Conservation (phyloP, 192 early-diverging fungal species). For the Gonapodya prolifera region DNA sequence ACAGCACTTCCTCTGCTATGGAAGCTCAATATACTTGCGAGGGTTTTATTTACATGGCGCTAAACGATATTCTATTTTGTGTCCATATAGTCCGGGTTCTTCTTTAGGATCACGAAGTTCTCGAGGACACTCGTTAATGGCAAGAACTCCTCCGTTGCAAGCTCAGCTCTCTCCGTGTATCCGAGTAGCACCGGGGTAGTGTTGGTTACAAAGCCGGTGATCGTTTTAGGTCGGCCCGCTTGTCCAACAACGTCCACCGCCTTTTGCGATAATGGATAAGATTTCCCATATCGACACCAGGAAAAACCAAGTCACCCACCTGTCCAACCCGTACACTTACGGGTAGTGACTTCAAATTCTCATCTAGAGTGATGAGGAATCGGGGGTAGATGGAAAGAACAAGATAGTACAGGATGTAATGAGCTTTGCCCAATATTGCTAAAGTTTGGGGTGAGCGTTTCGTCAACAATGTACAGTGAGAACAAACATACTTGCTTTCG, state of each 20-base stretch:
- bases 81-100: slow-evolving; percentile 65
- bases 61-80: no score
- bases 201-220: slow-evolving; percentile 98
- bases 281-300: background rate
- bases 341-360: slow-evolving; percentile 64
- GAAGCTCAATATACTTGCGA: no score
- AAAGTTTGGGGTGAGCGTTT: background rate
- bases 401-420: slow-evolving; percentile 89
- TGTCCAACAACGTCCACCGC: slow-evolving; percentile 99
- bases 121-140: slow-evolving; percentile 75
- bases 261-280: background rate
- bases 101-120: slow-evolving; percentile 89
- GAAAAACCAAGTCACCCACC: background rate
- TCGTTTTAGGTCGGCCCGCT: slow-evolving; percentile 95
- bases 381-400: slow-evolving; percentile 93
- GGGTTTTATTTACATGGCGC: no score
- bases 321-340: slow-evolving; percentile 94
- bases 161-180: slow-evolving; percentile 91
- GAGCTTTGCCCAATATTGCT: slow-evolving; percentile 79
- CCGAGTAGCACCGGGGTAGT: slow-evolving; percentile 92
- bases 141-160: slow-evolving; percentile 96
- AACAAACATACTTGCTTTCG: slow-evolving; percentile 59
- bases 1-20: no score
- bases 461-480: background rate
- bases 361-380: slow-evolving; percentile 94